Base-by-base conservation (phyloP, 2,329 filamentous ascomycete genomes). In the Remersonia thermophila region DNA sequence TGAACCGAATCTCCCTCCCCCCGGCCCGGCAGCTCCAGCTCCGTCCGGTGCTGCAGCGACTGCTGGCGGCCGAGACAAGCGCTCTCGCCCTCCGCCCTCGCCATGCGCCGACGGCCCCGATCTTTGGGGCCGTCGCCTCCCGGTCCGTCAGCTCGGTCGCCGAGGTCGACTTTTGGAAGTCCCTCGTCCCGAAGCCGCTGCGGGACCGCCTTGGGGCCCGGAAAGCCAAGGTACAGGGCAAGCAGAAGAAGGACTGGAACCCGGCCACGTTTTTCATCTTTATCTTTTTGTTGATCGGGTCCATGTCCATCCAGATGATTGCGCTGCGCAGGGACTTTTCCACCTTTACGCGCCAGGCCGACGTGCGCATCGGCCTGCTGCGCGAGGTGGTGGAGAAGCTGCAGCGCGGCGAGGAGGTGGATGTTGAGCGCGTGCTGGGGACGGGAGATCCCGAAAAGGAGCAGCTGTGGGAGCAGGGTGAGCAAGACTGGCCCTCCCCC, bases 291-390 rank as follows among this genome's bases (percentile, higher is more conserved):
- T 69, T 96, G 44, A 89, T 96, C 45, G 93, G 93, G 3, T 94
- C 85, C 43, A 93, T 95, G 68, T 83, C 89, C 11, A 95, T 98
- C 49, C 83, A 95, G 51, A 83, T 91, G 69, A 80, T 98, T 52
- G 69, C 77, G 26, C 57, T 96, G 50, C 80, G 79, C 50, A 83
- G 82, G 48, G 79, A 87, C 34, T 81, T 78, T 52, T 67, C 70
- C 23, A 74, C 77, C 8, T 87, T 82, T 49, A 74, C 69, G 52
- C 75, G 87, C 34, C 76, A 77, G 47, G 79, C 86, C 4, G 83
- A 94, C 48, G 77, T 83, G 6, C 80, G 83, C 53, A 82, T 98
- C 44, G 71, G 69, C 3, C 54, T 85, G 20, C 59, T 98, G 40
- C 73, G 73, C 27, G 89, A 94, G 51, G 76, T 85, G 1, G 67